Evolutionary conservation across 2,329 filamentous ascomycete genomes (phyloP).

Genomic region (Cladosporium austrohemisphaericum): DNA sequence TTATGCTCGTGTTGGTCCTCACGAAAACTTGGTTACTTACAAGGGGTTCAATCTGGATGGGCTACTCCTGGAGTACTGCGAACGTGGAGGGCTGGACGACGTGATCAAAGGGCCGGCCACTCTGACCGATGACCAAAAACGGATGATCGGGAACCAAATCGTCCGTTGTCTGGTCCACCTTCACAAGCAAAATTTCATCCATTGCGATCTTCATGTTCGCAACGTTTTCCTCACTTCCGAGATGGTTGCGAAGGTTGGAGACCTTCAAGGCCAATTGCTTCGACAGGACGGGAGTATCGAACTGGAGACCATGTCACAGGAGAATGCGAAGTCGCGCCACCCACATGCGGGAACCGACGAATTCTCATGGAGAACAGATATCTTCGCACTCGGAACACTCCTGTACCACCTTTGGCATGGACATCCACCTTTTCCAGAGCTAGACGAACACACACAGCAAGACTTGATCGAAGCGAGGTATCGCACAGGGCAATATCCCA

Average conservation of each 20-base stretch:
- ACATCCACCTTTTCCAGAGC: not conserved
- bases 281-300: constrained; percentile 13
- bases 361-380: not conserved
- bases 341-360: constrained; percentile 14
- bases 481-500: not conserved
- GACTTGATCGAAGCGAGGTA: not conserved
- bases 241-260: constrained; percentile 15
- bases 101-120: not conserved
- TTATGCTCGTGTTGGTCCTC: constrained; percentile 5
- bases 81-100: constrained; percentile 4
- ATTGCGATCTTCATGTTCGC: constrained; percentile 15
- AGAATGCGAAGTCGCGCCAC: constrained; percentile 16
- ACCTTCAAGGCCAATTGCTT: constrained; percentile 15
- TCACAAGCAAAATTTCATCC: constrained; percentile 11
- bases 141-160: constrained; percentile 4
- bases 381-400: not conserved
- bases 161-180: constrained; percentile 11
- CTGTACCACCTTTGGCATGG: constrained; percentile 6
- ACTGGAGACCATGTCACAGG: constrained; percentile 11
- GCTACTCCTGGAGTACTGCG: constrained; percentile 15
- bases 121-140: constrained; percentile 3
- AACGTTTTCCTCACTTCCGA: constrained; percentile 15
- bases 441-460: not conserved
- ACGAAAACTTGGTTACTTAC: constrained; percentile 9
- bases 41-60: constrained; percentile 6